These are phyloP conservation scores for Geotrichum bryndzae DNA, from an alignment of 1,139 yeast species.

Conservation along the genomic window DNA sequence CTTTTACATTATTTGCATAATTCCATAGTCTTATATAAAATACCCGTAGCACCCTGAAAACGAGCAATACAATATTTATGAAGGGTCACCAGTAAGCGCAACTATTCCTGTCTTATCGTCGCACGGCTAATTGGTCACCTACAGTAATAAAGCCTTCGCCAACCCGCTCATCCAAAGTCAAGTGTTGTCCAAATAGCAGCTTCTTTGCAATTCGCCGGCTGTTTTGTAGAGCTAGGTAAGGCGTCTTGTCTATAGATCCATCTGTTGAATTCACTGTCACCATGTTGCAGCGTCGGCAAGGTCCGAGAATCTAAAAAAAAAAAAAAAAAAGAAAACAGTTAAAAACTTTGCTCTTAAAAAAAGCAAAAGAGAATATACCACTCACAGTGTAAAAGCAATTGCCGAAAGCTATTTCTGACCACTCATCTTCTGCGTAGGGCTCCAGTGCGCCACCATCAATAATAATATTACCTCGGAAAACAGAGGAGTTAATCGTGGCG, in stretches of 20 bases:
- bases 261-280: slow-evolving; percentile 36
- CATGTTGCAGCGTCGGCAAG: slow-evolving; percentile 42
- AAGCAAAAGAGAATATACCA: slow-evolving; percentile 3
- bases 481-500: slow-evolving; percentile 18
- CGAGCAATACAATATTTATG: not conserved
- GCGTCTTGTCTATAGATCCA: slow-evolving; percentile 38
- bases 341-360: slow-evolving; percentile 4
- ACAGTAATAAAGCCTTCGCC: not conserved
- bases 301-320: slow-evolving; percentile 23
- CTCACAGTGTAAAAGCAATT: slow-evolving; percentile 20
- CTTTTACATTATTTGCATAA: not conserved
- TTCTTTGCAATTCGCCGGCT: slow-evolving; percentile 23
- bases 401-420: slow-evolving; percentile 27
- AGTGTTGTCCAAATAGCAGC: slow-evolving; percentile 24
- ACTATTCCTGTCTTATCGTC: not conserved
- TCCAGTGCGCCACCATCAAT: slow-evolving; percentile 25
- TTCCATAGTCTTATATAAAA: not conserved
- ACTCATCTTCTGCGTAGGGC: slow-evolving; percentile 37
- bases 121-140: slow-evolving; percentile 1
- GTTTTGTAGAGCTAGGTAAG: slow-evolving; percentile 30
- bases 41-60: not conserved
- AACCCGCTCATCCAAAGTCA: slow-evolving; percentile 18
- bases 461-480: slow-evolving; percentile 39
- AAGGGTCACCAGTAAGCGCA: not conserved
- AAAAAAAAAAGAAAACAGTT: slow-evolving; percentile 6